phyloP scores from a whole-genome alignment of 768 basidiomycete genomes.

The Boletales sp. region DNA sequence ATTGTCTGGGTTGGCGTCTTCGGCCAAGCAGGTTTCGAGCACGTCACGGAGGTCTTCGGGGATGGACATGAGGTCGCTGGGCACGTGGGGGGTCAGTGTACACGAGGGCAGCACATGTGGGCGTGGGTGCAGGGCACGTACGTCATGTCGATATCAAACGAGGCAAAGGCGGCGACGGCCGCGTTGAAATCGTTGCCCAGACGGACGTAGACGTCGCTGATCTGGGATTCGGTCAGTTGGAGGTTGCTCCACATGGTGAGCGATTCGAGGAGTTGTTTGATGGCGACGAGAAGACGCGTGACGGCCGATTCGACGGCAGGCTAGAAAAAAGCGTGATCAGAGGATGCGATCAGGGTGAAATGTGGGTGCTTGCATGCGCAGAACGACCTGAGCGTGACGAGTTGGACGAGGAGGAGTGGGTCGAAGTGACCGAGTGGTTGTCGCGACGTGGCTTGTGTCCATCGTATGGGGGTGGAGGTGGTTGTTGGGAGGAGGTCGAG shows the following conservation, averaged over 20 bases:
- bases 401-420: conserved; percentile 33
- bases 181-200: conserved; percentile 97
- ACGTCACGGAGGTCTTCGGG: conserved; percentile 86
- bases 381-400: conserved; percentile 20
- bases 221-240: conserved; percentile 68
- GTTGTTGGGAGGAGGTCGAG: conserved; percentile 7
- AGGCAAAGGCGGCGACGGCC: conserved; percentile 83
- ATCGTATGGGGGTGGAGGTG: conserved; percentile 13
- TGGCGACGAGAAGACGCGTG: conserved; percentile 88
- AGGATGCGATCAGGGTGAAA: conserved; percentile 2
- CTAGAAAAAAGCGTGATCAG: conserved; percentile 29
- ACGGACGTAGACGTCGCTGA: conserved; percentile 96
- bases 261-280: conserved; percentile 90
- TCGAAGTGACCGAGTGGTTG: conserved; percentile 49
- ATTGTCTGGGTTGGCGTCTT: conserved; percentile 82
- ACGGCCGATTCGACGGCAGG: conserved; percentile 88
- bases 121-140: conserved; percentile 43
- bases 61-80: conserved; percentile 81
- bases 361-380: conserved; percentile 24
- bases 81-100: conserved; percentile 9
- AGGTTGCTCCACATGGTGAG: conserved; percentile 80
- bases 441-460: conserved; percentile 51
- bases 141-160: conserved; percentile 88
- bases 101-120: conserved; percentile 11
- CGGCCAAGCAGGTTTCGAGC: conserved; percentile 87